Evolutionary conservation across 2,329 filamentous ascomycete genomes (phyloP), one percentile per base, ranked within the genome.

Genomic region (Xylaria sp.): DNA sequence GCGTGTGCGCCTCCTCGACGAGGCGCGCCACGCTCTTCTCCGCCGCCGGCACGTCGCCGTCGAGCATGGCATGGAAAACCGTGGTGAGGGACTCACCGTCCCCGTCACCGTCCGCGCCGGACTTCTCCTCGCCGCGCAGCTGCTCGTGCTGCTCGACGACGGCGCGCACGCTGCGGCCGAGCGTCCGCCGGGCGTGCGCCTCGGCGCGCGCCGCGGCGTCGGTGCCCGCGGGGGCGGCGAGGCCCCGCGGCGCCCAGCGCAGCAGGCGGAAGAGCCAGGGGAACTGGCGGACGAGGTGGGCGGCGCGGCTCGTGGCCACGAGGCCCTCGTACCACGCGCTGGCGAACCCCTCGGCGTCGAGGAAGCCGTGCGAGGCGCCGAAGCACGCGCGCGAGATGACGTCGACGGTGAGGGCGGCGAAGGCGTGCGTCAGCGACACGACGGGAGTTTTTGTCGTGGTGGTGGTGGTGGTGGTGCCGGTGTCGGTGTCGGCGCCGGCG

Each of bases 51-150:
- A 64, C 39, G 0, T 53, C 16, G 22, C 54, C 54, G 1, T 44
- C 24, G 1, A 64, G 29, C 13, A 67, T 59, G 3, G 56, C 58
- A 9, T 63, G 58, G 22, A 69, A 69, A 19, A 69, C 67, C n/a
- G n/a, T n/a, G 3, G 66, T 64, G 48, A 57, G 9, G 51, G 38
- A 3, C 6, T 34, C 29, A 7, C 29, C 29, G 5, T 44, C 45
- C 7, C 54, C 44, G 26, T 41, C n/a, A n/a, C n/a, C n/a, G n/a
- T n/a, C n/a, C 8, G 29, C 6, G 29, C 9, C 43, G 26, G 26
- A n/a, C n/a, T n/a, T n/a, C 43, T 45, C 38, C 43, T 45, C 43
- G 17, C 43, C 43, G 26, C 43, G 43, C 13, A 20, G n/a, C n/a
- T n/a, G n/a, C n/a, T n/a, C 20, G 29, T 34, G 43, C 26, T 26